Evolutionary conservation across 441 rosid species (phyloP).

Genomic region (Gossypium trilobum): DNA sequence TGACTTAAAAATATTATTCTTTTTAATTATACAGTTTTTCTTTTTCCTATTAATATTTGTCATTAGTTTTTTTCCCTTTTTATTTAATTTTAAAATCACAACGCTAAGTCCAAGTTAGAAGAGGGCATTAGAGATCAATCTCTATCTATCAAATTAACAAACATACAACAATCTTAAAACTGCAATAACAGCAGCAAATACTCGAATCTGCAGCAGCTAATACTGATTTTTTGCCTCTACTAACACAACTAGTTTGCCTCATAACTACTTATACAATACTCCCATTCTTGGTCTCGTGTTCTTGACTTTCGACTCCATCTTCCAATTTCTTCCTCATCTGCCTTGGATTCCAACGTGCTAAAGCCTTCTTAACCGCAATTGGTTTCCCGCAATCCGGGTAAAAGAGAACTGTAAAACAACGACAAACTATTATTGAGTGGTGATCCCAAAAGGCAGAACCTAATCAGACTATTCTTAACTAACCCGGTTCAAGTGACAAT

Average conservation of each 20-base stretch:
- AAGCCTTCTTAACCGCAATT: not conserved
- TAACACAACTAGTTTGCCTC: not conserved
- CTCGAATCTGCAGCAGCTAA: not conserved
- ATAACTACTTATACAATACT: not conserved
- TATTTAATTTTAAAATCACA: not conserved
- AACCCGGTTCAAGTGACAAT: not conserved
- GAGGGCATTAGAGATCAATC: not conserved
- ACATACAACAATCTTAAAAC: not conserved
- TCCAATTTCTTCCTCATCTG: not conserved
- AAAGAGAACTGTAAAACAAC: not conserved
- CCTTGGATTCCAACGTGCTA: not conserved
- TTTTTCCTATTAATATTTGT: not conserved
- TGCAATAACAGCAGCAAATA: slow-evolving; percentile 5
- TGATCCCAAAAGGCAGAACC: not conserved
- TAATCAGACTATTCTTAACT: not conserved
- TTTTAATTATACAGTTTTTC: not conserved
- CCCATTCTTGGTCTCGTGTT: not conserved
- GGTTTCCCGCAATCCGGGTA: not conserved
- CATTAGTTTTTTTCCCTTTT: not conserved
- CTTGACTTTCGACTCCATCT: not conserved
- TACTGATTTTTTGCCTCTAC: not conserved
- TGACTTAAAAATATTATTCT: too few relatives aligned
- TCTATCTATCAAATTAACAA: not conserved
- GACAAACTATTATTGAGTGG: not conserved
- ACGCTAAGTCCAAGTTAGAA: not conserved